Conservation (phyloP, 2,329 filamentous ascomycete species). For the Botrytis deweyae region DNA sequence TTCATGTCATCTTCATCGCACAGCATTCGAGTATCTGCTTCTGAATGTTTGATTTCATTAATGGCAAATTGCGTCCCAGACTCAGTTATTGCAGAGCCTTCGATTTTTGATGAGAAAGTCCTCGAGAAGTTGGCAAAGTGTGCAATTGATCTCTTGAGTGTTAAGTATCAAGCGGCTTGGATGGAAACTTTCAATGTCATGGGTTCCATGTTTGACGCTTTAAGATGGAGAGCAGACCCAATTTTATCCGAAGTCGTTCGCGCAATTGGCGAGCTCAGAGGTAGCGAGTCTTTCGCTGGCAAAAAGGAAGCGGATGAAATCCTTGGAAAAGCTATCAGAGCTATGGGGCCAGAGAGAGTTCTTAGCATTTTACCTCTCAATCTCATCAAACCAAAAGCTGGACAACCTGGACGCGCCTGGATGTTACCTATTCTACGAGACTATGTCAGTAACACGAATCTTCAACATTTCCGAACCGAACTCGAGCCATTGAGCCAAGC, state of each 20-base stretch:
- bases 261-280: conserved; percentile 80
- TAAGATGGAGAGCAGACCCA: conserved; percentile 82
- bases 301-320: conserved; percentile 95
- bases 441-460: conserved; percentile 81
- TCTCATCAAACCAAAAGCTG: conserved; percentile 71
- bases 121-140: conserved; percentile 76
- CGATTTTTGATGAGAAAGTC: conserved; percentile 87
- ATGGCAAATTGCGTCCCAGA: conserved; percentile 85
- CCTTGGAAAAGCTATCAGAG: conserved; percentile 80
- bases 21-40: conserved; percentile 91
- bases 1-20: conserved; percentile 86
- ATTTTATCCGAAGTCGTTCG: conserved; percentile 74
- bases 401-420: conserved; percentile 87
- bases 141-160: conserved; percentile 72
- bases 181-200: conserved; percentile 90
- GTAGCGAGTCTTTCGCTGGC: conserved; percentile 82
- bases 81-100: conserved; percentile 80
- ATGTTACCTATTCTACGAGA: conserved; percentile 89
- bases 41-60: conserved; percentile 92
- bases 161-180: conserved; percentile 94
- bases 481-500: conserved; percentile 86
- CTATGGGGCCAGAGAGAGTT: conserved; percentile 85
- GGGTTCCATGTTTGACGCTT: conserved; percentile 78
- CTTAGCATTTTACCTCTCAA: conserved; percentile 84
- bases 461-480: conserved; percentile 81